These are phyloP conservation scores for Strobilomyces dryophilus DNA, from an alignment of 768 basidiomycete species.

Conservation along the genomic window DNA sequence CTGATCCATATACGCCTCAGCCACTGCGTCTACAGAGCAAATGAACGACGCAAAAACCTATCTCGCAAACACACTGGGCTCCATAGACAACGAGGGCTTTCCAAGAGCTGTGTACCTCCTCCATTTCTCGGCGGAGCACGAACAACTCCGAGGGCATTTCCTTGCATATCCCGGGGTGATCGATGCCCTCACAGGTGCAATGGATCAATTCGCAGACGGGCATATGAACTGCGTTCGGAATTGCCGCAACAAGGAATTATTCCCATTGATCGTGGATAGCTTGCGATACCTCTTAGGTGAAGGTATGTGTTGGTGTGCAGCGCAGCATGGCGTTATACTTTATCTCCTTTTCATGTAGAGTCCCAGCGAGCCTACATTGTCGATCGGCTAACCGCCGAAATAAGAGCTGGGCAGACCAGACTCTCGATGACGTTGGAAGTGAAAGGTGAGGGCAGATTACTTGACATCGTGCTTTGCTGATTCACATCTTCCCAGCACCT, in stretches of 20 bases:
- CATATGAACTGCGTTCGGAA: no score
- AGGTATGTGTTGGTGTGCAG: background rate
- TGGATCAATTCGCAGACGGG: no score
- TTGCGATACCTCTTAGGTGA: background rate
- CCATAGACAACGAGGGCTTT: no score
- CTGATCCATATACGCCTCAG: no score
- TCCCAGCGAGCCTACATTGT: background rate
- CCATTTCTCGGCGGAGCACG: background rate
- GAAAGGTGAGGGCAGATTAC: background rate
- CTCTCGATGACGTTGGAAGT: slow-evolving; percentile 1
- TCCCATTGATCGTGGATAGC: background rate
- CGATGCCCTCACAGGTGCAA: background rate
- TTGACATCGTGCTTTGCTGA: background rate
- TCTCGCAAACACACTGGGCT: no score
- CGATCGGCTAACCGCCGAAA: background rate
- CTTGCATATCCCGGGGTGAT: background rate
- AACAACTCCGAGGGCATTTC: background rate
- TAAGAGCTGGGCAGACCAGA: background rate
- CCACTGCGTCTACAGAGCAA: no score
- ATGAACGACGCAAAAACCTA: no score
- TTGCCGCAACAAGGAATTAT: background rate
- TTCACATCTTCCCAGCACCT: background rate
- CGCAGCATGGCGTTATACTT: background rate
- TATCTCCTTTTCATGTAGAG: background rate
- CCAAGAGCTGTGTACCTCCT: no score